A percentile compares a stretch with the other conserved stretches of the same genome.
Conservation (phyloP, 257 asterid genomes). For the Ocimum tenuiflorum region DNA sequence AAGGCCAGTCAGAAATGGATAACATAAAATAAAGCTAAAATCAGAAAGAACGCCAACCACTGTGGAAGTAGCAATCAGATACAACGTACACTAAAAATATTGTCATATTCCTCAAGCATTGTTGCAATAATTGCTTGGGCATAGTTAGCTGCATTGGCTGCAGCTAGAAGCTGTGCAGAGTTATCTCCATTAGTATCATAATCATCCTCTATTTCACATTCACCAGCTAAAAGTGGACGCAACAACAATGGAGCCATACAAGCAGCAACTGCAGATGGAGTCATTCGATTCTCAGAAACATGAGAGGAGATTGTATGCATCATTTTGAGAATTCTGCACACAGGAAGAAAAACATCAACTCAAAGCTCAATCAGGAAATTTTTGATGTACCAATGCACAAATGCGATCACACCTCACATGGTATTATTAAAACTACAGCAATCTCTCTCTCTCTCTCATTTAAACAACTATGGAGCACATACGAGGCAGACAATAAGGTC, state of each 20-base stretch:
- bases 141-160: constrained; percentile 87
- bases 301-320: constrained; percentile 72
- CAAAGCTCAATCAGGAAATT: constrained; percentile 11
- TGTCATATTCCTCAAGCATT: constrained; percentile 78
- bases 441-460: not conserved
- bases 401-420: not conserved
- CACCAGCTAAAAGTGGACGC: constrained; percentile 92
- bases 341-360: constrained; percentile 9
- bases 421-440: not conserved
- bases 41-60: constrained; percentile 8
- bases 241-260: constrained; percentile 96
- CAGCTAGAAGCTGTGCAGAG: constrained; percentile 89
- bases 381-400: constrained; percentile 1
- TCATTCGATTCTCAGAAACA: constrained; percentile 77
- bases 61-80: constrained; percentile 11
- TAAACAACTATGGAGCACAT: not conserved
- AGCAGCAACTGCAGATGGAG: constrained; percentile 88
- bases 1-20: not conserved
- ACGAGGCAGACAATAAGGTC: not conserved
- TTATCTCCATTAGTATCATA: constrained; percentile 70
- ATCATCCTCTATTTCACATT: constrained; percentile 83
- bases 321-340: constrained; percentile 69
- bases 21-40: not conserved
- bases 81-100: constrained; percentile 62
- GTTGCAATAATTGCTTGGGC: constrained; percentile 78